phyloP scores from a whole-genome alignment of 2,329 filamentous ascomycete genomes.

The Claviceps monticola region DNA sequence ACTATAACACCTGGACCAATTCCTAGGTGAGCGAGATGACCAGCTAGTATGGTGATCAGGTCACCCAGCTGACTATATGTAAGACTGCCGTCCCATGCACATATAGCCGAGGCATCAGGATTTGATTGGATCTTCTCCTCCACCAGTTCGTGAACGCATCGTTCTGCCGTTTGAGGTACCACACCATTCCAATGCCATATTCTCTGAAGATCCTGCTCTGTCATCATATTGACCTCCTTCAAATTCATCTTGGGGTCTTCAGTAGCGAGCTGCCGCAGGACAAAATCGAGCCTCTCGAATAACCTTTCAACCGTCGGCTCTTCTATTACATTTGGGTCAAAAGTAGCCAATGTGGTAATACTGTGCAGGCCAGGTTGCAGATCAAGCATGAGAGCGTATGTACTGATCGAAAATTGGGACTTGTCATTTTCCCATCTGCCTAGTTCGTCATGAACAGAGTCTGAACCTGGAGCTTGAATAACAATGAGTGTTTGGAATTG shows the following conservation, averaged over 20 bases:
- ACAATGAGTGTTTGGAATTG: constrained; percentile 17
- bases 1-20: constrained; percentile 18
- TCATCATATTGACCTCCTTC: neutral
- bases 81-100: constrained; percentile 35
- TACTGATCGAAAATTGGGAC: neutral
- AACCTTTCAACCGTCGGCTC: neutral
- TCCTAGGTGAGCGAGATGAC: constrained; percentile 23
- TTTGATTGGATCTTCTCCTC: constrained; percentile 21
- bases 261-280: neutral
- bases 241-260: neutral
- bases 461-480: constrained; percentile 4
- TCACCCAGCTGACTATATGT: constrained; percentile 31
- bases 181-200: constrained; percentile 34
- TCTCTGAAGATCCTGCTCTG: constrained; percentile 24
- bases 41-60: constrained; percentile 27
- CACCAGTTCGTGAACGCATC: constrained; percentile 34
- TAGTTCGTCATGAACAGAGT: neutral
- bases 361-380: too few species aligned
- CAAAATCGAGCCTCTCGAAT: neutral
- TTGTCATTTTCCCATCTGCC: neutral
- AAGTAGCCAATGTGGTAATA: neutral
- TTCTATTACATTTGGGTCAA: neutral
- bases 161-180: constrained; percentile 24
- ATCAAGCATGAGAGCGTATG: neutral
- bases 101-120: constrained; percentile 28